A percentile compares a stretch with the other conserved stretches of the same genome.
Conservation (phyloP, 2,329 filamentous ascomycete genomes). For the Akanthomyces muscarius region DNA sequence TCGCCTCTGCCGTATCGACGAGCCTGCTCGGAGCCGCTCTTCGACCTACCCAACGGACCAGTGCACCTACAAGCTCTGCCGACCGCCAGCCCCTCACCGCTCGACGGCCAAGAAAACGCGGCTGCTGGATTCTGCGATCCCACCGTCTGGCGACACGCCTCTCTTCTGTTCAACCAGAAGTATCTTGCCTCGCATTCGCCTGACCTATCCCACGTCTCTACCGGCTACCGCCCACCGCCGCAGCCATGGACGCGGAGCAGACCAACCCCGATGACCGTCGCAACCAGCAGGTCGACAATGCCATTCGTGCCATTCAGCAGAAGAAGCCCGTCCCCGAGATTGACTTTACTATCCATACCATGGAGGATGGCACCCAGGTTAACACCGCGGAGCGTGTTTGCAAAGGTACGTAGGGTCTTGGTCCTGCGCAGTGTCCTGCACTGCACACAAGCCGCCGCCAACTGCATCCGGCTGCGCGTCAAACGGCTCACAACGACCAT, state of each 20-base stretch:
- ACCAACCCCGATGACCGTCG: constrained; percentile 42
- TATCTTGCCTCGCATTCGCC: background rate
- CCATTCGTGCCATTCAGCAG: constrained; percentile 84
- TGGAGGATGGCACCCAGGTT: constrained; percentile 96
- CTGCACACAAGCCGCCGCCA: background rate
- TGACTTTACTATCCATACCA: constrained; percentile 95
- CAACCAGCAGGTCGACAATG: constrained; percentile 73
- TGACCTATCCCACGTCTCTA: background rate
- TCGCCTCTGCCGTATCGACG: background rate
- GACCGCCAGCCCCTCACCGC: constrained; percentile 8
- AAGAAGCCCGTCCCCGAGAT: constrained; percentile 97
- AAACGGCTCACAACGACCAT: background rate
- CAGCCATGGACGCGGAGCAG: constrained; percentile 48
- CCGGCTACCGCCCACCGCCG: constrained; percentile 11
- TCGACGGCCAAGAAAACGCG: constrained; percentile 7
- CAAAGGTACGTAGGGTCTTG: constrained; percentile 67
- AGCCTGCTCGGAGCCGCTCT: background rate
- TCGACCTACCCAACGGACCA: background rate
- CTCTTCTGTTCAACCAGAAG: background rate
- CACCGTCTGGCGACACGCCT: background rate
- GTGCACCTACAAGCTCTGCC: background rate
- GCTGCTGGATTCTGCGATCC: background rate
- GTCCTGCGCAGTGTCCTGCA: background rate
- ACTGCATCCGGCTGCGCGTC: background rate
- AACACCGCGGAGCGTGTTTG: constrained; percentile 94